These are phyloP conservation scores for Ophiosphaerella herpotricha DNA, from an alignment of 2,329 filamentous ascomycete species.

Conservation along the genomic window DNA sequence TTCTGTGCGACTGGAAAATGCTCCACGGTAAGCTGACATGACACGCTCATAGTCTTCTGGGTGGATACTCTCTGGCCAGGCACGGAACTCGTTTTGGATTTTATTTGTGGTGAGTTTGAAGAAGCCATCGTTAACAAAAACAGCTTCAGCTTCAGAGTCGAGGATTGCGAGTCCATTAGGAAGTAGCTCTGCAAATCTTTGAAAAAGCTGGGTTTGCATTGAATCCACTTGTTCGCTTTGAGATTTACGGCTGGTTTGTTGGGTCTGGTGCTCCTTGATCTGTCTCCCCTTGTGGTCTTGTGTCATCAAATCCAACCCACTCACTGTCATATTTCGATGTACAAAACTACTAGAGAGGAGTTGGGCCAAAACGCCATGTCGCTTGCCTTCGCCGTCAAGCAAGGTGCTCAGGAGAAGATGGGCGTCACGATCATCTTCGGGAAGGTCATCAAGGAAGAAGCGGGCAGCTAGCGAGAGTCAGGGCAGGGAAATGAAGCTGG, in stretches of 20 bases:
- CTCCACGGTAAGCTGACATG: conserved; percentile 50
- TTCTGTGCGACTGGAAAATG: conserved; percentile 45
- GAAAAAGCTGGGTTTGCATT: conserved; percentile 50
- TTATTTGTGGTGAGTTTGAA: conserved; percentile 52
- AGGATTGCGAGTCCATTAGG: conserved; percentile 54
- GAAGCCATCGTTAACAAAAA: conserved; percentile 55
- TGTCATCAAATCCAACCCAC: conserved; percentile 28
- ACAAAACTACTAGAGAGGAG: conserved; percentile 25
- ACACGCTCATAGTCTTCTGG: conserved; percentile 51
- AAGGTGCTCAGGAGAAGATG: conserved; percentile 40
- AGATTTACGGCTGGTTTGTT: conserved; percentile 6
- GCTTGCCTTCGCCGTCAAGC: conserved; percentile 34
- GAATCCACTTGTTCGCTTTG: conserved; percentile 24
- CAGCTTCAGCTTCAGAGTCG: conserved; percentile 49
- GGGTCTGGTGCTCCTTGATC: conserved; percentile 10
- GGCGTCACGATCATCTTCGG: conserved; percentile 15
- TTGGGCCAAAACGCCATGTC: conserved; percentile 41
- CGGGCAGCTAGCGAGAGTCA: conserved; percentile 26
- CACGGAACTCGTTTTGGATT: conserved; percentile 47
- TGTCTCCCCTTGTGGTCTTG: conserved; percentile 12
- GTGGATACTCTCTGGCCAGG: conserved; percentile 54
- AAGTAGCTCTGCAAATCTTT: conserved; percentile 51
- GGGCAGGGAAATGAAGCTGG: neutral
- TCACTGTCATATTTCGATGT: conserved; percentile 31
- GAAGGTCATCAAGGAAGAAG: conserved; percentile 28